Evolutionary conservation across 192 early-diverging fungal species (phyloP), one percentile per base, ranked within the genome.

Genomic region (Coemansia sp.): DNA sequence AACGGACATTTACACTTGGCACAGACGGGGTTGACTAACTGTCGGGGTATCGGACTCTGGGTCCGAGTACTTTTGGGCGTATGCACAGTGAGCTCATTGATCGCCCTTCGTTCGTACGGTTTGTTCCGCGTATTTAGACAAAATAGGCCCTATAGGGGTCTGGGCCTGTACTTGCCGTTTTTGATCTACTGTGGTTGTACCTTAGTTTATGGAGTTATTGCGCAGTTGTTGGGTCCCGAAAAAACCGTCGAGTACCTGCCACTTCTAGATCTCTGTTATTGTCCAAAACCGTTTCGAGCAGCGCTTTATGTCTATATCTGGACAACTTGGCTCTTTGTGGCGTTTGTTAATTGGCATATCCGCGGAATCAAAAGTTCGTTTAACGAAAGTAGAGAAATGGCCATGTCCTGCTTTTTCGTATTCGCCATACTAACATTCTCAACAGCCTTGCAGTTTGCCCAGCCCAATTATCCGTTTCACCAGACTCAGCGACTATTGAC

Each of bases 291-390:
- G 22, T 76, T 81, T 34, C 67, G 74, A 5, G 79, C 55, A 1
- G 67, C 79, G 8, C 29, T 76, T 12, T 80, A 76, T 18, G 67
- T 34, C 1, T 76, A 70, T 29, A 81, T 85, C 38, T 82, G 80
- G 84, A 63, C 54, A 3, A 80, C 79, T 0, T 81, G 84, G 76
- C 33, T 81, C 8, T 51, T 76, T 22, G 73, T 85, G 15, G 75
- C 73, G 0, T 6, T 67, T 1, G 59, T 82, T 36, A 77, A 77
- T 42, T 82, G 80, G 80, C 60, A 72, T 27, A 77, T 82, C 41
- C 75, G 84, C 40, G 73, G 73, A 18, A 85, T 85, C 41, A 85
- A 85, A 61, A 85, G 76, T 57, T 78, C 78, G 10, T 85, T 85
- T 24, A 85, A 85, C 65, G 84, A 85, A 44, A 69, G 67, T n/a